phyloP scores from a whole-genome alignment of 495 filamentous ascomycete genomes.

The Cudoniella acicularis region DNA sequence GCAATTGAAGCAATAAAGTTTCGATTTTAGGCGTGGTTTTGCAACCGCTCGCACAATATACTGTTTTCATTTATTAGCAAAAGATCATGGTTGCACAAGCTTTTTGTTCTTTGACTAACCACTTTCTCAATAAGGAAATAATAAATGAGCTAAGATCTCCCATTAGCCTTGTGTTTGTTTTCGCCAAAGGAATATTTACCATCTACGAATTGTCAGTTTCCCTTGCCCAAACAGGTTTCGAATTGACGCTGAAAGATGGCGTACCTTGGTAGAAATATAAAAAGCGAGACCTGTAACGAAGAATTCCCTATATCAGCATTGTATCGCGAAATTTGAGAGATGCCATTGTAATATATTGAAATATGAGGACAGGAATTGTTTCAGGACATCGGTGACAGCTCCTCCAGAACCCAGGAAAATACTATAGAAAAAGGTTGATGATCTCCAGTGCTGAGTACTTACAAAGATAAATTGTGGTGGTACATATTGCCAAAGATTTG shows the following conservation, averaged over 20 bases:
- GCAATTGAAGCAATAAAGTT: slow-evolving; percentile 46
- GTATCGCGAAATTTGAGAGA: no score
- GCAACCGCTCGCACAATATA: slow-evolving; percentile 42
- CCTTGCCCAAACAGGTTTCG: neutral
- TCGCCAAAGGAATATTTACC: slow-evolving; percentile 3
- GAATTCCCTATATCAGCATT: no score
- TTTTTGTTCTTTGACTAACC: slow-evolving; percentile 27
- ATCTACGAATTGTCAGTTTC: slow-evolving; percentile 1
- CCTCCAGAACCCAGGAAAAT: neutral
- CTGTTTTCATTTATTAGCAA: slow-evolving; percentile 25
- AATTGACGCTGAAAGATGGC: neutral
- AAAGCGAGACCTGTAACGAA: slow-evolving; percentile 33
- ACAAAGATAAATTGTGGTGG: slow-evolving; percentile 44
- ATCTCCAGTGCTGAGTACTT: slow-evolving; percentile 9
- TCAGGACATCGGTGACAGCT: no score
- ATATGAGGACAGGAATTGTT: no score
- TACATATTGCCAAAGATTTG: slow-evolving; percentile 36
- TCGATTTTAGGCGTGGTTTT: slow-evolving; percentile 40
- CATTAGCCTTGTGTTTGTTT: neutral
- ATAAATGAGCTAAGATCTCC: slow-evolving; percentile 41
- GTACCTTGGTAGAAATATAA: slow-evolving; percentile 50
- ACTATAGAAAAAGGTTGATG: no score
- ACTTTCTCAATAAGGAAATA: slow-evolving; percentile 50
- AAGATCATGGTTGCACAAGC: neutral
- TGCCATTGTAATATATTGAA: no score